Evolutionary conservation across 148 eudicot genomes (phyloP), one percentile per base, ranked within the genome.

Genomic region (Hydrangea macrophylla): DNA sequence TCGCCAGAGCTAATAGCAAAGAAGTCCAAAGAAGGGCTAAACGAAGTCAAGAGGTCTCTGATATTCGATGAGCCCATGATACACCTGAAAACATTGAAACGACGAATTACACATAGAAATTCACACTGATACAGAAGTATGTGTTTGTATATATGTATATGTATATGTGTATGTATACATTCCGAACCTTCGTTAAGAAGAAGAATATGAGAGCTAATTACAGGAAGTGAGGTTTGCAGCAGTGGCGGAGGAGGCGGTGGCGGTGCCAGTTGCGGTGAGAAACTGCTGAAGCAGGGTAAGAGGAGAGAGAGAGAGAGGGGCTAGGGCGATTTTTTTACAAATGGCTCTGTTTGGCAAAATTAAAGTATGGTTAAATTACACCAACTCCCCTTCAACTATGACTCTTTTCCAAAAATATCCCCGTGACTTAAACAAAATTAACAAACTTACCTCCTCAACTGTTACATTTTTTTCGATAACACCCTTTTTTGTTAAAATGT

Each of bases 1-100:
- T 90, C 98, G 45, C 93, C 98, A 36, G 89, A 79, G 40, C 84
- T 81, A 50, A 88, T 74, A 55, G 96, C 94, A 18, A 92, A 80
- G 62, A 82, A 84, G 75, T 92, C 92, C 55, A 88, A 67, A 54
- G 84, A 76, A 11, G 98, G 96, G 68, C 92, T 92, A 70, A 92
- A 92, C 58, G 86, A 81, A 62, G 88, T 82, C 67, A 92, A 75
- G 1, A 92, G 32, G 48, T 90, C 96, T 68, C 90, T 84, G 13
- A 90, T 90, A 62, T 86, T 78, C 1, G 94, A 66, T 11, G 86
- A 78, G 0, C 61, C 61, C 70, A 67, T 67, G 26, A 6, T 23
- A 55, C 55, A 36, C 70, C 61, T 36, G 51, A 55, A 35, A n/a
- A n/a, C n/a, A 28, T 20, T 35, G 9, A 17, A 55, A 15, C 1